Base-by-base conservation (phyloP, 1,284 basidiomycete species). In the Wallemia mellicola region DNA sequence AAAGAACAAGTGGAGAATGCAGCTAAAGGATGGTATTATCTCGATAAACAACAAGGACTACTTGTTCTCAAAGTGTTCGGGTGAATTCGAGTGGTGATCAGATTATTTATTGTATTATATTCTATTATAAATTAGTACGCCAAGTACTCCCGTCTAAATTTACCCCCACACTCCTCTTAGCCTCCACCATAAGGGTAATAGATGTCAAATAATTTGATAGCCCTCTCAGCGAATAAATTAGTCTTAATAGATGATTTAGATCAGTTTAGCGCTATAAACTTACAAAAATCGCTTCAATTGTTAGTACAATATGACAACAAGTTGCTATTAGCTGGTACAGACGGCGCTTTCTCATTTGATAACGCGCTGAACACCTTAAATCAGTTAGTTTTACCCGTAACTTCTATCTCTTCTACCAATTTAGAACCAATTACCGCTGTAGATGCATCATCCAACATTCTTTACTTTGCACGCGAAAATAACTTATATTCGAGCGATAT, bases 1-100 rank as follows among this genome's bases (percentile, higher is more conserved):
- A 27, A 96, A 96, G 74, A 98, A 96, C 76, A 99, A 96, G 75
- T 99, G 94, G 94, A 98, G 98, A 75, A 94, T 91, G 62, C 82
- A 89, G n/a, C 78, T 99, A 62, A 94, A 94, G 72, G 94, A 98
- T 66, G 94, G 94, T 17, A 88, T 98, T 79, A 87, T 96, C 60
- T 87, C 91, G 66, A 80, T 96, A 64, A 92, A 95, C 65, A 91
- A 92, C 26, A 84, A 84, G 65, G 94, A 99, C 68, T 99, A 98
- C 72, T 77, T 98, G 27, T 99, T 99, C 69, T 79, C 85, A 61
- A 94, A 95, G 70, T 96, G 92, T 72, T 91, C 70, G 54, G 71
- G 69, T 67, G 38, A 48, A 22, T 48, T 48, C 38, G 38, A 48
- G n/a, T 48, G 38, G 38, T 48, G 22, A 22, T 48, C 22, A 11